A percentile compares a stretch with the other conserved stretches of the same genome.
Evolutionary conservation across 257 asterid species (phyloP).

Genomic region (Asclepias syriaca): DNA sequence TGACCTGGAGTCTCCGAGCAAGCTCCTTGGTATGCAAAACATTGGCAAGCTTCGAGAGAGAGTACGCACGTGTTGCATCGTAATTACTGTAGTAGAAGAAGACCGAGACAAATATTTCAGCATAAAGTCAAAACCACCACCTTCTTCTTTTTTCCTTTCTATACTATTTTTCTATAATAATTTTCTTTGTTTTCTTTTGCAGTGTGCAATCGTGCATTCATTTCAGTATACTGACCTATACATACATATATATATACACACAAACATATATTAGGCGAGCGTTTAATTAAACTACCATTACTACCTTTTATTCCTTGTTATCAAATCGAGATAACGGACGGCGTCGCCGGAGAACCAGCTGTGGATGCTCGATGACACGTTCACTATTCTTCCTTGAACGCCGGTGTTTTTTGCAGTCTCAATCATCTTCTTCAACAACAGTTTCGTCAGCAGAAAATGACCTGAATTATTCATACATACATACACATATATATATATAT

Average conservation of each 20-base stretch:
- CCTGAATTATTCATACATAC: conserved; percentile 32
- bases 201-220: conserved; percentile 23
- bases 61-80: conserved; percentile 98
- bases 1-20: conserved; percentile 61
- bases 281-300: not conserved
- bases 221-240: conserved; percentile 11
- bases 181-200: not conserved
- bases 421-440: conserved; percentile 63
- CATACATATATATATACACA: too few relatives aligned
- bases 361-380: conserved; percentile 85
- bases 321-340: conserved; percentile 49
- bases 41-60: conserved; percentile 96
- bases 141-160: not conserved
- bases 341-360: conserved; percentile 88
- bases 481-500: too few relatives aligned
- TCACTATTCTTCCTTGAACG: conserved; percentile 83
- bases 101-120: conserved; percentile 29
- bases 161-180: too few relatives aligned
- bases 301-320: conserved; percentile 69
- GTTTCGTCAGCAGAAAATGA: conserved; percentile 76
- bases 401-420: conserved; percentile 54
- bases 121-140: conserved; percentile 30
- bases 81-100: conserved; percentile 48
- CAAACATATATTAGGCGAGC: too few relatives aligned
- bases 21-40: conserved; percentile 97